Evolutionary conservation across 164 flowering plant genomes (phyloP), one percentile per base, ranked within the genome.

Genomic region (Tetrastigma voinierianum): DNA sequence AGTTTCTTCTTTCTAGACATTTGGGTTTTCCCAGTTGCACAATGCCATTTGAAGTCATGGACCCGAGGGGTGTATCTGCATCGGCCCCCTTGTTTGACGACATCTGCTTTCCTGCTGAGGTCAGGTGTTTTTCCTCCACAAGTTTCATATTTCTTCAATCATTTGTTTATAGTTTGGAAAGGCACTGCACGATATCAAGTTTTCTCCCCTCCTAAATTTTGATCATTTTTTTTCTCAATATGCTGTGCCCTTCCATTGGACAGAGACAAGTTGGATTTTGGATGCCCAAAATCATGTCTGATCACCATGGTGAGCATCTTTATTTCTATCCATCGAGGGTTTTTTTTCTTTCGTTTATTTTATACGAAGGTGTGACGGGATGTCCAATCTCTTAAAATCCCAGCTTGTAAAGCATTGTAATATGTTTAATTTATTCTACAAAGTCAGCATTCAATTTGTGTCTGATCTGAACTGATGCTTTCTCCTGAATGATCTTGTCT

Each of bases 31-130:
- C 56, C 13, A 62, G 67, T 55, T 57, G 51, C 68, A 32, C 25
- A 17, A 78, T 78, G 81, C 78, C 78, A 44, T 75, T 61, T 66
- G 78, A 75, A 59, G 19, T 72, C 32, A 67, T 78, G 78, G 81
- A 78, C 32, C 76, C 66, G 45, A 63, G 76, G 54, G 66, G 72
- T 61, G 65, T 61, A 12, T 62, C 76, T 45, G 65, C 74, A 9
- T 55, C 78, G 2, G 59, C 81, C 24, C 74, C 67, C 43, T 67
- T 66, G 57, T 67, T 59, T 47, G 78, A 78, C 10, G 81, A 78
- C 2, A 14, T 64, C n/a, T 49, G 46, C 46, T 62, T 56, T 51
- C 67, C 76, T 21, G 47, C 78, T 19, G 81, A 78, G 78, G 81
- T 19, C 78, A 78, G 78, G 81, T 75, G 66, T 8, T 23, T 57